Base-by-base conservation (phyloP, 106 monocot species). In the Dendrobium nobile region DNA sequence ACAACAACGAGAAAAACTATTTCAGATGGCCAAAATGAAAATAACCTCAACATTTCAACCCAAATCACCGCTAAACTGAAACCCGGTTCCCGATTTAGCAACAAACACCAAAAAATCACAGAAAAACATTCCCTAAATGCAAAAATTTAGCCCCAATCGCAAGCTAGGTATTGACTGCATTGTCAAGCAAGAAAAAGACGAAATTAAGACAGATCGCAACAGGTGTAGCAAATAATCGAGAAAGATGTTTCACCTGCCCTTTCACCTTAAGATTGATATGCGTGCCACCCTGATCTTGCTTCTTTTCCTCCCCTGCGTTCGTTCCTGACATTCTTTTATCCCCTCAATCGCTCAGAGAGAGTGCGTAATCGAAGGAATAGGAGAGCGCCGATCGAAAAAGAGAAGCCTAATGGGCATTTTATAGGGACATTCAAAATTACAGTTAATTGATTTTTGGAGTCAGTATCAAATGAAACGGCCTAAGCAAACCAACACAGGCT, bases 211-310 rank as follows among this genome's bases (percentile, higher is more conserved):
- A 45, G 31, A 70, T 41, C 17, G 1, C 45, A 48, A 54, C 37
- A 37, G 1, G 48, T n/a, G 15, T 4, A 31, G 8, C n/a, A 28
- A 7, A 73, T 18, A 43, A 48, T 1, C 47, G 51, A 10, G 48
- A 37, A 37, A 77, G 8, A 8, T 13, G 74, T 41, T 75, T 70
- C 58, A 83, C 83, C 83, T 83, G 83, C 37, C 78, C 83, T 54
- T 83, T 83, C 8, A 83, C 83, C 78, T 83, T 83, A 41, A 83
- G 83, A 56, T 83, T 83, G 70, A 83, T 83, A 72, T 78, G 83
- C 42, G 78, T 78, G 7, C 68, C 83, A 4, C 68, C 83, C 67
- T 83, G 83, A 78, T 83, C 83, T 4, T 78, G 83, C 83, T 83
- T 83, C 78, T 78, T 83, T 20, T 83, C 83, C 27, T 83, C 83